Evolutionary conservation across 495 filamentous ascomycete species (phyloP), one percentile per base, ranked within the genome.

Genomic region (Aspergillus steynii): DNA sequence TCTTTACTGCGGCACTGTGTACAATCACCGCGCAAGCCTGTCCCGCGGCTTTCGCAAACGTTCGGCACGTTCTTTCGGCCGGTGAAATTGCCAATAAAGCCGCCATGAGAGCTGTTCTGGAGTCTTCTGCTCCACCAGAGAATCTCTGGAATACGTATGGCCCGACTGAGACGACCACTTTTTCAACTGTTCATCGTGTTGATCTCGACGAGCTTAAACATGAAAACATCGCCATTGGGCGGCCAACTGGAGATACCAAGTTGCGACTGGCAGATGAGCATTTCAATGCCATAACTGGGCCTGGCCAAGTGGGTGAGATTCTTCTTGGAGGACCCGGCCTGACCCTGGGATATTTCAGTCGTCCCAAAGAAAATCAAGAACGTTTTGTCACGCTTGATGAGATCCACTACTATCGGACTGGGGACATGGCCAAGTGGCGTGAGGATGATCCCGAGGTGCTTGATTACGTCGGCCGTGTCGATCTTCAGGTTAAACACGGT

Each of bases 21-120:
- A 50, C 20, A n/a, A 59, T 53, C 9, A 60, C 52, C 5, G 53
- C 51, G 12, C 50, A 53, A 10, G 31, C 53, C 32, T 61, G 55
- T 29, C 60, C 56, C 31, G 26, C 53, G 26, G 50, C 60, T 28
- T 66, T 66, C 29, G 48, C 12, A 12, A 29, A 26, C 6, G 29
- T 61, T 31, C 53, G 54, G 2, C 53, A 63, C 48, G 48, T 66
- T 12, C 20, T 63, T 4, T 61, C 10, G 15, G 60, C 57, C 3
- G 64, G 64, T 1, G 61, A 63, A 29, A 29, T 26, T 6, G 45
- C 64, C 2, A 63, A 50, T 59, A 9, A 25, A 14, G 34, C 45
- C 8, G 49, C 56, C 34, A 52, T 63, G 26, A 12, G 29, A 53
- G 53, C 29, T 29, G 46, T 61, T 29, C 20, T 55, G 4, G 32